phyloP scores from a whole-genome alignment of 2,329 filamentous ascomycete species.

The Teratosphaeria zuluensis region DNA sequence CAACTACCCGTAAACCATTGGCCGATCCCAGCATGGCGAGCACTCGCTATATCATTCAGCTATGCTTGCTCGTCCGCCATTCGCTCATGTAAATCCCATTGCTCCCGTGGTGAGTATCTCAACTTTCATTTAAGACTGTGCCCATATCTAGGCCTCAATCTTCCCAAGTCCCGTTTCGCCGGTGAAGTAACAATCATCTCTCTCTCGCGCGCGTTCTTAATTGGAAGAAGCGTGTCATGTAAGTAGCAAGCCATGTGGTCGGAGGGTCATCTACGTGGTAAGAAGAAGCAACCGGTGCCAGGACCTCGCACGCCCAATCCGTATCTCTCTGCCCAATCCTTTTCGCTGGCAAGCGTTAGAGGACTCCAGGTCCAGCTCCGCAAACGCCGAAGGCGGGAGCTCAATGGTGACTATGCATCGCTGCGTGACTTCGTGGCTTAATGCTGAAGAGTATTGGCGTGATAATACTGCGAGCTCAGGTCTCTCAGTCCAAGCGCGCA shows the following conservation, averaged over 20 bases:
- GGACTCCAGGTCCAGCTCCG: conserved; percentile 22
- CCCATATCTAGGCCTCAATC: neutral
- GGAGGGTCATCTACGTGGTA: conserved; percentile 1
- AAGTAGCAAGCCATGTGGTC: neutral
- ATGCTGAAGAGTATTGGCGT: neutral
- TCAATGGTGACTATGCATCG: conserved; percentile 18
- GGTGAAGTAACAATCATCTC: neutral
- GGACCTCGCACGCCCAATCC: neutral
- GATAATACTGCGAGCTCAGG: neutral
- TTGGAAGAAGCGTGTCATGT: neutral
- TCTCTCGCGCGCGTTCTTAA: neutral
- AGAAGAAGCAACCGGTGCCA: neutral
- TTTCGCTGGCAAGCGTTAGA: conserved; percentile 4
- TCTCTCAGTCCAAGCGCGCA: conserved; percentile 74
- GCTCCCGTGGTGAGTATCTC: neutral
- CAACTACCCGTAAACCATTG: neutral
- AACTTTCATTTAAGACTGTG: neutral
- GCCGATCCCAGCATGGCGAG: neutral
- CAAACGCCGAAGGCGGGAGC: conserved; percentile 15
- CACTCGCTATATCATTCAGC: neutral
- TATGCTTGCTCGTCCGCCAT: neutral
- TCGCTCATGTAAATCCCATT: neutral
- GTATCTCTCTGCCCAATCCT: neutral
- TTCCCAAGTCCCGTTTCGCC: neutral
- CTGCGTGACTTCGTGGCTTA: conserved; percentile 29